Percentiles rank a stretch among this genome's conserved stretches.
These are phyloP conservation scores for Chlamydomonas applanata DNA, from an alignment of 139 green algal genomes.

Conservation along the genomic window DNA sequence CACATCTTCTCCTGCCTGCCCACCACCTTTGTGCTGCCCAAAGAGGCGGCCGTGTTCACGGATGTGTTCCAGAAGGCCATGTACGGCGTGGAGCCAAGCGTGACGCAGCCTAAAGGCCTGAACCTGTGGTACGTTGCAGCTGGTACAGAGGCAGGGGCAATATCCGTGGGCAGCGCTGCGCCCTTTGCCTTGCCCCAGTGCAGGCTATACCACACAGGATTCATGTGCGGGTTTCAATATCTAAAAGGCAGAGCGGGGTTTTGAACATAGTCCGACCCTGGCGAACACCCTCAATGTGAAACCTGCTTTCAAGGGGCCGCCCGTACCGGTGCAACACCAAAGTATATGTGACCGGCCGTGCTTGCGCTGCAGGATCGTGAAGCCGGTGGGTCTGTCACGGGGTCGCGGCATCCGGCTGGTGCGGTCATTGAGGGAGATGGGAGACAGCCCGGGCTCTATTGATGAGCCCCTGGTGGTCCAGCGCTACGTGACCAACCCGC, in stretches of 20 bases:
- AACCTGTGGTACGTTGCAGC: slow-evolving; percentile 42
- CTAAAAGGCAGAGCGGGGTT: no score
- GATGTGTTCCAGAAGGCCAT: slow-evolving; percentile 24
- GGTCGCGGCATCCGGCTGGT: slow-evolving; percentile 53
- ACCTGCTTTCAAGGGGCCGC: no score
- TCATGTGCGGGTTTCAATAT: no score
- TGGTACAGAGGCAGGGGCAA: no score
- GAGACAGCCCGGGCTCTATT: background rate
- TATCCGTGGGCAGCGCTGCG: no score
- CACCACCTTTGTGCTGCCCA: slow-evolving; percentile 47
- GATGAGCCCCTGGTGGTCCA: slow-evolving; percentile 40
- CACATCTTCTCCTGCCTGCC: slow-evolving; percentile 35
- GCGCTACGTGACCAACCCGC: slow-evolving; percentile 25
- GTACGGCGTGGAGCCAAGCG: slow-evolving; percentile 37
- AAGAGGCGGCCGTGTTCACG: slow-evolving; percentile 24
- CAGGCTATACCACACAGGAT: no score
- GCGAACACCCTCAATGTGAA: no score
- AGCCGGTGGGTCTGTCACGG: slow-evolving; percentile 46
- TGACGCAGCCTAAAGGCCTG: slow-evolving; percentile 29
- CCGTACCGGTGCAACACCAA: no score
- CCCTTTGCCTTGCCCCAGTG: no score
- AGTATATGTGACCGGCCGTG: no score
- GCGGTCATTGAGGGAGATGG: slow-evolving; percentile 18
- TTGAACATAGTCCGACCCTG: no score
- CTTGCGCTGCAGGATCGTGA: slow-evolving; percentile 55